Conservation (phyloP, 1,139 yeast species). For the Tardiomyces depauwii region DNA sequence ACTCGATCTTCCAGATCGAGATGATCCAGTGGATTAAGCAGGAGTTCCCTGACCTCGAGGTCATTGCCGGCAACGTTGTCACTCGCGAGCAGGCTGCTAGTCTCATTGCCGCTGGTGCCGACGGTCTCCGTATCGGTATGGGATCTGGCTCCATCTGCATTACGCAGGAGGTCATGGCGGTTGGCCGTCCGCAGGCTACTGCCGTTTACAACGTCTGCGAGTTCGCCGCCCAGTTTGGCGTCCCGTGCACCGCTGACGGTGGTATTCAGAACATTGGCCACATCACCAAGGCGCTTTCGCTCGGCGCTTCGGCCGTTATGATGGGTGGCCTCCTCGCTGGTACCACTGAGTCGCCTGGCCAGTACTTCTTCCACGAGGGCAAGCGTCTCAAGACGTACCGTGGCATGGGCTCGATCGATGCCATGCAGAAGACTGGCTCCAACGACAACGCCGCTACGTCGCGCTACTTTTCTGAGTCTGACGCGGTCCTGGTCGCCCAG, state of each 20-base stretch:
- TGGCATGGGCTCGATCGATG: conserved; percentile 99
- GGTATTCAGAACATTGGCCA: conserved; percentile 99
- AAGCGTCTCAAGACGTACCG: conserved; percentile 94
- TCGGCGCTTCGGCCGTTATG: conserved; percentile 97
- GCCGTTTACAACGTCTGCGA: conserved; percentile 84
- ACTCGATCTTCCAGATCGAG: conserved; percentile 86
- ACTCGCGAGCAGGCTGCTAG: conserved; percentile 98
- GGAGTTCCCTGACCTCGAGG: conserved; percentile 68
- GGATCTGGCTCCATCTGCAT: conserved; percentile 99
- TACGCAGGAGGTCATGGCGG: conserved; percentile 99
- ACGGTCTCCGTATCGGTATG: conserved; percentile 98
- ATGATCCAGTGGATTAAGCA: conserved; percentile 87
- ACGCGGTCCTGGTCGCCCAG: conserved; percentile 93
- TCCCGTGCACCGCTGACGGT: conserved; percentile 98
- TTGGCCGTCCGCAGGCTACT: conserved; percentile 99
- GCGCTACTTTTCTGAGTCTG: conserved; percentile 94
- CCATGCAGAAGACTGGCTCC: conserved; percentile 85
- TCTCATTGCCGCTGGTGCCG: conserved; percentile 93
- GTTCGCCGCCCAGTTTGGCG: conserved; percentile 82
- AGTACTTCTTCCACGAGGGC: conserved; percentile 95
- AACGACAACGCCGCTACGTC: conserved; percentile 96
- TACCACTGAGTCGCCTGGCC: conserved; percentile 97
- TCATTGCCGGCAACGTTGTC: conserved; percentile 97
- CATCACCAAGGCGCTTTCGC: conserved; percentile 89
- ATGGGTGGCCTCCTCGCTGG: conserved; percentile 99